phyloP scores from a whole-genome alignment of 805 yeast species.

The Blastobotrys attinorum region DNA sequence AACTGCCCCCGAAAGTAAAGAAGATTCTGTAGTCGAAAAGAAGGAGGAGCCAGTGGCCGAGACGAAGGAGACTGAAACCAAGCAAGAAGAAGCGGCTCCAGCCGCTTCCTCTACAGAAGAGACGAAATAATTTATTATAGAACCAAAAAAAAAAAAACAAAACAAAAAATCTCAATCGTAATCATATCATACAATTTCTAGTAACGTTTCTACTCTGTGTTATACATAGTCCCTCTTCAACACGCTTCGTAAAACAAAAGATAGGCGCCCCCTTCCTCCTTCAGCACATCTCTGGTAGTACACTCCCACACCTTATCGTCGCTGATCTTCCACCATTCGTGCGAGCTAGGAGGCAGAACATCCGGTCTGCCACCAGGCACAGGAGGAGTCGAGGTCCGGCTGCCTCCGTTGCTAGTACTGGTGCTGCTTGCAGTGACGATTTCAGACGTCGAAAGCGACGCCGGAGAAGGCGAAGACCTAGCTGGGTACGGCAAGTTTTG shows the following conservation, averaged over 20 bases:
- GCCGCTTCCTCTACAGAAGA: not conserved
- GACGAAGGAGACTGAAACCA: not conserved
- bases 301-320: constrained; percentile 67
- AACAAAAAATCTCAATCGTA: not conserved
- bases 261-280: constrained; percentile 71
- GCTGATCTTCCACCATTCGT: constrained; percentile 67
- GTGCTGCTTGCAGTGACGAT: constrained; percentile 1
- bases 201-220: too few relatives aligned
- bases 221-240: not conserved
- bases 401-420: not conserved
- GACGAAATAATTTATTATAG: too few relatives aligned
- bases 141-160: too few relatives aligned
- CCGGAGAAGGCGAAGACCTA: constrained; percentile 16
- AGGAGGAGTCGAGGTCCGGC: not conserved
- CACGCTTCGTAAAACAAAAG: constrained; percentile 66
- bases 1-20: not conserved
- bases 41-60: not conserved
- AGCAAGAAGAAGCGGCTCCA: not conserved
- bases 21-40: not conserved
- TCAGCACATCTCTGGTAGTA: constrained; percentile 46
- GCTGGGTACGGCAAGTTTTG: constrained; percentile 12
- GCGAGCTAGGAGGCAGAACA: constrained; percentile 37
- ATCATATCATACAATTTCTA: not conserved
- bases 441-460: constrained; percentile 9
- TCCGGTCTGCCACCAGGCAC: constrained; percentile 4